A percentile compares a stretch with the other conserved stretches of the same genome.
Evolutionary conservation across 345 rosid species (phyloP).

Genomic region (Citrus unshiu): DNA sequence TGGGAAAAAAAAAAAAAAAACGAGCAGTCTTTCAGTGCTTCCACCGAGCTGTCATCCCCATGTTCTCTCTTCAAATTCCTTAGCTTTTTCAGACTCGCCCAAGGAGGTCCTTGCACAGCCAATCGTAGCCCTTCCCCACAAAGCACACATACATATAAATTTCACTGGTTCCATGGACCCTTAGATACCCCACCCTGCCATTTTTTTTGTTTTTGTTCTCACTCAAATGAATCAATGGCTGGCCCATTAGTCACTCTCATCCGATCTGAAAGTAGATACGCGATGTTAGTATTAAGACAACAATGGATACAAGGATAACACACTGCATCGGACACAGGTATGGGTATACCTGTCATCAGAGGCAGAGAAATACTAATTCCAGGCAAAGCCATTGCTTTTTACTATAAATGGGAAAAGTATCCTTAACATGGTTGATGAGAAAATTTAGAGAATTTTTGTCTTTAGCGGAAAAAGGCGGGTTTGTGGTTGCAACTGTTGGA

Average conservation of each 20-base stretch:
- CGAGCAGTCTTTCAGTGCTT: constrained; percentile 32
- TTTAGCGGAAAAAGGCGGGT: constrained; percentile 42
- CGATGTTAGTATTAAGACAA: constrained; percentile 40
- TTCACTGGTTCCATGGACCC: constrained; percentile 41
- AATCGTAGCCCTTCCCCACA: constrained; percentile 33
- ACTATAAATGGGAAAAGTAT: constrained; percentile 30
- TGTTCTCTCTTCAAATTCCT: constrained; percentile 19
- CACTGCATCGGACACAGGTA: constrained; percentile 26
- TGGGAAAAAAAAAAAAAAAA: neutral
- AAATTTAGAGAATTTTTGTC: constrained; percentile 39
- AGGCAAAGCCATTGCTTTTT: constrained; percentile 11
- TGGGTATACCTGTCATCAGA: constrained; percentile 36
- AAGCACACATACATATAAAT: constrained; percentile 32
- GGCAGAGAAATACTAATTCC: constrained; percentile 31
- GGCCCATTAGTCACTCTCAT: constrained; percentile 42
- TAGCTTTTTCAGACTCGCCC: constrained; percentile 3
- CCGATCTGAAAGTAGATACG: constrained; percentile 45
- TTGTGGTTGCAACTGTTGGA: constrained; percentile 73
- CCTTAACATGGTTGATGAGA: constrained; percentile 34
- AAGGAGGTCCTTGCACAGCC: constrained; percentile 44
- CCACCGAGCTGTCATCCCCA: constrained; percentile 32
- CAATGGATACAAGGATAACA: constrained; percentile 27
- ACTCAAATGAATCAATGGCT: constrained; percentile 31
- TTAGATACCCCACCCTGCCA: constrained; percentile 28
- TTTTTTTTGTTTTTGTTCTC: constrained; percentile 25